Percentiles rank a stretch among this genome's conserved stretches.
These are phyloP conservation scores for Lantana camara DNA, from an alignment of 257 asterid species.

Conservation along the genomic window DNA sequence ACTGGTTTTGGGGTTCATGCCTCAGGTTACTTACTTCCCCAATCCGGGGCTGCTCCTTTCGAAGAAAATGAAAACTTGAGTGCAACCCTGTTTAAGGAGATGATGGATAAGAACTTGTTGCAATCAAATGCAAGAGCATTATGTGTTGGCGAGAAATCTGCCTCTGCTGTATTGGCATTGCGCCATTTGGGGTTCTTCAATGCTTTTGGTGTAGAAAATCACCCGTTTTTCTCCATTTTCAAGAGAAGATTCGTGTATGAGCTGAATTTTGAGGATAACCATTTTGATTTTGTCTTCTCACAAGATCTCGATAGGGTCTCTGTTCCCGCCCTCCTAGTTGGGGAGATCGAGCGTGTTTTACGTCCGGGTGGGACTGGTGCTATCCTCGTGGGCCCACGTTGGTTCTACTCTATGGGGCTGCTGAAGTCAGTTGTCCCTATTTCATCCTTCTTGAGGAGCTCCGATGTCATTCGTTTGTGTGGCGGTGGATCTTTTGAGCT, in stretches of 20 bases:
- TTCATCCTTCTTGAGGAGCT: slow-evolving; percentile 59
- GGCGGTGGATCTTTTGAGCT: slow-evolving; percentile 49
- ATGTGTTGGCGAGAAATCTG: slow-evolving; percentile 73
- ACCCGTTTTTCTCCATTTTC: slow-evolving; percentile 73
- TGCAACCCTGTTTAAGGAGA: slow-evolving; percentile 48
- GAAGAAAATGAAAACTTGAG: slow-evolving; percentile 47
- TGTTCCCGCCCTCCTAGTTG: slow-evolving; percentile 69
- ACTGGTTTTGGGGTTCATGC: slow-evolving; percentile 34
- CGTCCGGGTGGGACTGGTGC: slow-evolving; percentile 83
- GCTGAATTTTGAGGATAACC: slow-evolving; percentile 57
- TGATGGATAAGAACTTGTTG: slow-evolving; percentile 63
- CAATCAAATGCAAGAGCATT: slow-evolving; percentile 56
- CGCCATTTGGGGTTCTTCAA: slow-evolving; percentile 62
- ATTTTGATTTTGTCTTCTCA: slow-evolving; percentile 77
- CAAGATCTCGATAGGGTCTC: slow-evolving; percentile 72
- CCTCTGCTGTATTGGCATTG: slow-evolving; percentile 53
- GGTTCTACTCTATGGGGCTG: slow-evolving; percentile 49
- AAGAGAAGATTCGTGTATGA: slow-evolving; percentile 72
- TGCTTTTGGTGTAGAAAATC: slow-evolving; percentile 57
- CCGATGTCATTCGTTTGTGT: slow-evolving; percentile 61
- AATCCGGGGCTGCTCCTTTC: slow-evolving; percentile 27
- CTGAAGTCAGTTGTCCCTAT: slow-evolving; percentile 37
- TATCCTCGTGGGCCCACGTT: slow-evolving; percentile 54
- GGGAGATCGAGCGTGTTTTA: slow-evolving; percentile 85
- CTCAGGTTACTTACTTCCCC: slow-evolving; percentile 29